Base-by-base conservation (phyloP, 768 basidiomycete genomes). In the Thelephora aurantiotincta region DNA sequence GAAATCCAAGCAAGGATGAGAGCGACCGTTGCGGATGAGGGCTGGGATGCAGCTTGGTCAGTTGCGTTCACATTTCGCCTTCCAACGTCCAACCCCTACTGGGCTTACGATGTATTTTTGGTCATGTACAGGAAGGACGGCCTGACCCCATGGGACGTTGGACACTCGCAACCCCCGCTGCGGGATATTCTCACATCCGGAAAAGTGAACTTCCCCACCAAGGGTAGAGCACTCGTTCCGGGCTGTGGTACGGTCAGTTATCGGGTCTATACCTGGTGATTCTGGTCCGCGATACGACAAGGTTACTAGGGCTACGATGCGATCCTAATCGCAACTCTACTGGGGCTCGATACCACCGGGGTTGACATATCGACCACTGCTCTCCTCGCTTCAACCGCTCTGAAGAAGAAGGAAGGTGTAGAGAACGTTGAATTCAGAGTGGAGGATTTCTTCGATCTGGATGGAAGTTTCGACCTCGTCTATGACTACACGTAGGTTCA, bases 71-170 rank as follows among this genome's bases (percentile, higher is more conserved):
- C 45, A 9, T 5, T 13, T 16, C 14, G 20, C 2, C 4, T 1
- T 13, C n/a, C 20, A 2, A 34, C 22, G 22, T 26, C 26, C 18
- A 22, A 37, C 35, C 11, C 22, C 33, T 18, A 35, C 19, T 14
- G 26, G 19, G 14, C 11, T 30, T 14, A 30, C 45, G 30, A 18
- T 18, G 3, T 3, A 38, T 38, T 6, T 37, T 1, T 18, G 9
- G 16, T 18, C 18, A 19, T 43, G 23, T 47, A 33, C 51, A 74
- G 77, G 76, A 63, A 72, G 54, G 53, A 59, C 0, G 63, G 66
- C 0, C 47, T 75, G 1, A 81, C 77, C 0, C 82, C 82, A 1
- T 85, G 82, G 81, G 81, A 83, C 52, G 56, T 57, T 5, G 73
- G 78, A 2, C 59, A 64, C 5, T 54, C 66, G 3, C 80, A 82